Evolutionary conservation across 352 stramenopile genomes (phyloP).

Genomic region (Phytophthora ohioensis): DNA sequence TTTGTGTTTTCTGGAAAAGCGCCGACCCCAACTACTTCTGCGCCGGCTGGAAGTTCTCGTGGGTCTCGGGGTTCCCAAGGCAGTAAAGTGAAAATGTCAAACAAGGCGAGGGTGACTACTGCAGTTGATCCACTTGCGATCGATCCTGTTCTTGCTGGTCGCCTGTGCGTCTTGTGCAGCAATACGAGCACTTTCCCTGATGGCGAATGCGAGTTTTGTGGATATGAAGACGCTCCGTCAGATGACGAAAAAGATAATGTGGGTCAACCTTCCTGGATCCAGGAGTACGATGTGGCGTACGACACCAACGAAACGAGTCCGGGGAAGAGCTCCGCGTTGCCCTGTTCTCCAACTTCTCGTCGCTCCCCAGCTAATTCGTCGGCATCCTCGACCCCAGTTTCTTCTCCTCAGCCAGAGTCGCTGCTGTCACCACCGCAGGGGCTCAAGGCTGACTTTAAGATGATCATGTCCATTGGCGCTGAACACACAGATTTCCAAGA

Average conservation of each 20-base stretch:
- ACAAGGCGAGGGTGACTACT: background rate
- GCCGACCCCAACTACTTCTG: background rate
- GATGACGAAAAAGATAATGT: conserved; percentile 16
- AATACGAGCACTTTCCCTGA: conserved; percentile 47
- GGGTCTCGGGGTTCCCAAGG: background rate
- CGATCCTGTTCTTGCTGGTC: conserved; percentile 23
- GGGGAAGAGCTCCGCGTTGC: background rate
- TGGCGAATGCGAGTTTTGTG: conserved; percentile 51
- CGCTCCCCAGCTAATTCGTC: background rate
- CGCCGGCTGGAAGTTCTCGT: background rate
- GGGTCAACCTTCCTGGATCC: conserved; percentile 18
- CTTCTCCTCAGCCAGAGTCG: conserved; percentile 8
- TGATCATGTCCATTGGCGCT: conserved; percentile 56
- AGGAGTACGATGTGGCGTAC: conserved; percentile 19
- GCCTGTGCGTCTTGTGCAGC: conserved; percentile 44
- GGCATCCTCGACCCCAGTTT: background rate
- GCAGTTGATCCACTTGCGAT: conserved; percentile 26
- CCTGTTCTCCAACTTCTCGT: background rate
- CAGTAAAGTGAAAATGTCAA: background rate
- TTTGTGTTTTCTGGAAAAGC: conserved; percentile 26
- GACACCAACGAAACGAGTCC: conserved; percentile 19
- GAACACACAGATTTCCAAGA: conserved; percentile 40
- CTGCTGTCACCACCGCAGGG: conserved; percentile 14
- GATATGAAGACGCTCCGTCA: conserved; percentile 42
- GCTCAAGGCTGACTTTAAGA: conserved; percentile 42